phyloP scores from a whole-genome alignment of 2,329 filamentous ascomycete species.

The Trichoderma lentiforme region DNA sequence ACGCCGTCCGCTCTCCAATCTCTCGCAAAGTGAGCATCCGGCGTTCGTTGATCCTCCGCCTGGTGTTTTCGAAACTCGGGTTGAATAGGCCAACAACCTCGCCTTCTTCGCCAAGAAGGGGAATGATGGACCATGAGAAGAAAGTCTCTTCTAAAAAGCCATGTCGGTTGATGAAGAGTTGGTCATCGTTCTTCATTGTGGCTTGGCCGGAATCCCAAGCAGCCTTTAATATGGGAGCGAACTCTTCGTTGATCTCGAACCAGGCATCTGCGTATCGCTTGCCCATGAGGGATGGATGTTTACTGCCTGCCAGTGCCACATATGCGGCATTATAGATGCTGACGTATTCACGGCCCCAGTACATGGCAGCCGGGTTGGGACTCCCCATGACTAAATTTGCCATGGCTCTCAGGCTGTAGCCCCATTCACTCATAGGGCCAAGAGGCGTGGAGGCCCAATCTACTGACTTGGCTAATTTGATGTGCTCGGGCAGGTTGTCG shows the following conservation, averaged over 20 bases:
- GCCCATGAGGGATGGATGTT: conserved; percentile 75
- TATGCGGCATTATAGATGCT: conserved; percentile 74
- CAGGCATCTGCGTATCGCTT: conserved; percentile 65
- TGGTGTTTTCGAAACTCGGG: conserved; percentile 76
- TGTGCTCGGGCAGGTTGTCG: conserved; percentile 63
- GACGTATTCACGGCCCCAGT: conserved; percentile 70
- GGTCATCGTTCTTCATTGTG: conserved; percentile 81
- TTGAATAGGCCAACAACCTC: conserved; percentile 75
- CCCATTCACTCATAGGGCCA: conserved; percentile 73
- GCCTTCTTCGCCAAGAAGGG: conserved; percentile 70
- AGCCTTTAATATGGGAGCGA: conserved; percentile 64
- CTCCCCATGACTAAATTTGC: conserved; percentile 79
- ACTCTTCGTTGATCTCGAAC: conserved; percentile 70
- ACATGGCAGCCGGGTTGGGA: conserved; percentile 72
- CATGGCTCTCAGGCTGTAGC: conserved; percentile 69
- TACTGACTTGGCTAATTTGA: conserved; percentile 66
- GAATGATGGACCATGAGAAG: conserved; percentile 80
- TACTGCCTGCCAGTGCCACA: conserved; percentile 67
- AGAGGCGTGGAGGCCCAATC: conserved; percentile 73
- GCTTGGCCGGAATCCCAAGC: conserved; percentile 70
- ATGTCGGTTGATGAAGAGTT: conserved; percentile 66
- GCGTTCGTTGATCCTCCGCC: conserved; percentile 72
- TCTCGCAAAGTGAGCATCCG: conserved; percentile 76
- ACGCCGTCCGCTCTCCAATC: conserved; percentile 70
- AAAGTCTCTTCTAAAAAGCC: conserved; percentile 75